phyloP scores from a whole-genome alignment of 2,329 filamentous ascomycete genomes.

The Fusarium dlaminii region DNA sequence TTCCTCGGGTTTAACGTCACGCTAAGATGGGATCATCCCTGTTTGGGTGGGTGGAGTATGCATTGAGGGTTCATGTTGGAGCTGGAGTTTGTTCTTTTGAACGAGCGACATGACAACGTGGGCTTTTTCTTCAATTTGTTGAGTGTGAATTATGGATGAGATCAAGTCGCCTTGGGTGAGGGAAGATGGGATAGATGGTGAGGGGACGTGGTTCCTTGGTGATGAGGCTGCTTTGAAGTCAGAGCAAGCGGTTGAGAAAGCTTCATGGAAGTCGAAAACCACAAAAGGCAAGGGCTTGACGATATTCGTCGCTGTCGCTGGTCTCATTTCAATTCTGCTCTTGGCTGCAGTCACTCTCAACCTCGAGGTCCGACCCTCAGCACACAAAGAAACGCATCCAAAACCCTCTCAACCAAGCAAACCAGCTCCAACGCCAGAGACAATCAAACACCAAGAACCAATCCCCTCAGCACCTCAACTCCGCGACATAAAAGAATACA shows the following conservation, averaged over 20 bases:
- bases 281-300: neutral
- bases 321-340: slow-evolving; percentile 36
- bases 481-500: slow-evolving; percentile 59
- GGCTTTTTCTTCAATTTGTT: too few relatives aligned
- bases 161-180: neutral
- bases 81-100: neutral
- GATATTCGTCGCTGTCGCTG: neutral
- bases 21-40: neutral
- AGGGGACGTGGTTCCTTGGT: neutral
- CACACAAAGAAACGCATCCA: neutral
- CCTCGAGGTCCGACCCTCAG: neutral
- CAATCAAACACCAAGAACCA: slow-evolving; percentile 40
- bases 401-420: slow-evolving; percentile 1
- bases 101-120: neutral
- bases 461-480: slow-evolving; percentile 38
- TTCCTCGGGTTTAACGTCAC: neutral
- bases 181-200: neutral
- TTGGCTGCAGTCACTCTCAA: slow-evolving; percentile 36
- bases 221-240: neutral
- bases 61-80: neutral
- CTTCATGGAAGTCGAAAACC: neutral
- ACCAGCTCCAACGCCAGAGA: neutral
- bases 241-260: accelerated
- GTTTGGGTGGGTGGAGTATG: neutral
- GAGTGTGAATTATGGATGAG: neutral